Conservation (phyloP, 176 grass and related monocot genomes). For the Leersia perrieri region DNA sequence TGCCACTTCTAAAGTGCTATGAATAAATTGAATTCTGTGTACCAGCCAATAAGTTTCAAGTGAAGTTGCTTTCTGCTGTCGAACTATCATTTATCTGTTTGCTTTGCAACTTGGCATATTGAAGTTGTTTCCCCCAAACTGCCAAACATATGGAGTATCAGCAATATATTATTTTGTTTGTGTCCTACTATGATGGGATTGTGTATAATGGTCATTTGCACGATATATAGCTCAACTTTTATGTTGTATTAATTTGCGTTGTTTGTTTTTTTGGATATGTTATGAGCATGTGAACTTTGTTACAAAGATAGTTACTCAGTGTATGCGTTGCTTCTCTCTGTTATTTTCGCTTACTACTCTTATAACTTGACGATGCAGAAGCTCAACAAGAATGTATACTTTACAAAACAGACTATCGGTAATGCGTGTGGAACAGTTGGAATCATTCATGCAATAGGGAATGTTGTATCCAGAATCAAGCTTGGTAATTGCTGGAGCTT, state of each 20-base stretch:
- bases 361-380: slow-evolving; percentile 38
- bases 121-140: not conserved
- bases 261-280: not conserved
- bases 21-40: not conserved
- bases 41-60: not conserved
- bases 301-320: not conserved
- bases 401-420: slow-evolving; percentile 79
- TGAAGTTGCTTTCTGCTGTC: not conserved
- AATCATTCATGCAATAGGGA: slow-evolving; percentile 89
- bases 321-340: not conserved
- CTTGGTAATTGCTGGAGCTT: slow-evolving; percentile 46
- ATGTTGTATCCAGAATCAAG: slow-evolving; percentile 67
- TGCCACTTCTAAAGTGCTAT: not conserved
- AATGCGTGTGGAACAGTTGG: slow-evolving; percentile 97
- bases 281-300: not conserved
- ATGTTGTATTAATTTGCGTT: not conserved
- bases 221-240: not conserved
- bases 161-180: not conserved
- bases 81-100: not conserved
- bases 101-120: not conserved
- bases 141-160: not conserved
- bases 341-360: not conserved
- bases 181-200: not conserved
- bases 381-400: slow-evolving; percentile 67
- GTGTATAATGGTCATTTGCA: not conserved